These are phyloP conservation scores for Amphicarpaea edgeworthii DNA, from an alignment of 306 rosid species.

Conservation along the genomic window DNA sequence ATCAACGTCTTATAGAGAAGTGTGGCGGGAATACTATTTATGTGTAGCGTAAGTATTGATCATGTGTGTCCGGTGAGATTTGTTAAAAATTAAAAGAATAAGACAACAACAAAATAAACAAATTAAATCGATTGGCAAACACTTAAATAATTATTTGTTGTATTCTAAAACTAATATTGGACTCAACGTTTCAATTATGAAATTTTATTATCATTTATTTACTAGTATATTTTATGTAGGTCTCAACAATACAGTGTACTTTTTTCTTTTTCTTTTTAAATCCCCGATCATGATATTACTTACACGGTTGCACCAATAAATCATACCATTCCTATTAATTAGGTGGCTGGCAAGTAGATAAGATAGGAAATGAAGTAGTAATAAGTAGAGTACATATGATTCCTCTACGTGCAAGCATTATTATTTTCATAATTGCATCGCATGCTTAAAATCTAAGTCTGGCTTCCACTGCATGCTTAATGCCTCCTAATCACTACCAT, in stretches of 20 bases:
- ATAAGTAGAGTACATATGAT: constrained; percentile 15
- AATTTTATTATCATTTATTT: neutral
- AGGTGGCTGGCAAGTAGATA: neutral
- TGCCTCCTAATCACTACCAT: neutral
- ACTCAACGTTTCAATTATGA: neutral
- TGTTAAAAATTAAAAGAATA: too few relatives aligned
- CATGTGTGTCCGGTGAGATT: too few relatives aligned
- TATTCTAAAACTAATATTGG: neutral
- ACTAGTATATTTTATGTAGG: neutral
- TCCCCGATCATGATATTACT: too few relatives aligned
- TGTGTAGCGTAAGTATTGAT: too few relatives aligned
- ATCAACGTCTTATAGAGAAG: too few relatives aligned
- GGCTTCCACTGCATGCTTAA: neutral
- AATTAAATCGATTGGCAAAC: neutral
- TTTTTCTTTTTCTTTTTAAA: too few relatives aligned
- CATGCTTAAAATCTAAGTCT: constrained; percentile 36
- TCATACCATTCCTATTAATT: neutral
- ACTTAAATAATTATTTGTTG: neutral
- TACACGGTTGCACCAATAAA: neutral
- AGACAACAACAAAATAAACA: too few relatives aligned
- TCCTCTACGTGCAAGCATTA: constrained; percentile 37
- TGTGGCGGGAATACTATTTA: too few relatives aligned
- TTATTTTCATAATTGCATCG: constrained; percentile 27
- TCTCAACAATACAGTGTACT: neutral
- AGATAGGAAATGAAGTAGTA: neutral